Conservation (phyloP, 495 filamentous ascomycete genomes). For the Platismatia glauca region DNA sequence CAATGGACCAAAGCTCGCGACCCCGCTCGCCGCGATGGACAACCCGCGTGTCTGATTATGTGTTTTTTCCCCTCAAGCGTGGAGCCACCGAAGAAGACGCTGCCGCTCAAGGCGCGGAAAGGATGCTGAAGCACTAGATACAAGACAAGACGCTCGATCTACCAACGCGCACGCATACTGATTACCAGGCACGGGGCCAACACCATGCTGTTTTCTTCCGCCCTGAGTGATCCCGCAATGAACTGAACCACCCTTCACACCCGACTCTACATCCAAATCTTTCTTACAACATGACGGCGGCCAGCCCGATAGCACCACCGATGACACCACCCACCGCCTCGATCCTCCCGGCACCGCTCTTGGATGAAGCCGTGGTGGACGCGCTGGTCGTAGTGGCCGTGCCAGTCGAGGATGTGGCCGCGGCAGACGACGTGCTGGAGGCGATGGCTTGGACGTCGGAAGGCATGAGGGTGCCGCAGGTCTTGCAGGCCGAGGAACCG, state of each 20-base stretch:
- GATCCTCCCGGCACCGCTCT: background rate
- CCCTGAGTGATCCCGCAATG: background rate
- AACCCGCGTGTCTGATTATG: background rate
- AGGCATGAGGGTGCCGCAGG: slow-evolving; percentile 44
- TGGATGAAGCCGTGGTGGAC: background rate
- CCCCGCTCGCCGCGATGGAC: no score
- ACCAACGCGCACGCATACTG: background rate
- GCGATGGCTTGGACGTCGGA: slow-evolving; percentile 27
- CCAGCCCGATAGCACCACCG: slow-evolving; percentile 9
- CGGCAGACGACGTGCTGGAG: slow-evolving; percentile 23
- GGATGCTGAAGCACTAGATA: background rate
- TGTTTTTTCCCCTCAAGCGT: background rate
- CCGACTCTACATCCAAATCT: background rate
- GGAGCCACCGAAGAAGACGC: background rate
- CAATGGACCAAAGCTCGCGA: background rate
- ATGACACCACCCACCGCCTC: slow-evolving; percentile 9
- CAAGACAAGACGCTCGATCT: background rate
- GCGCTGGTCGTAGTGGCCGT: slow-evolving; percentile 19
- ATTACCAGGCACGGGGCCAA: background rate
- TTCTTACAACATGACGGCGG: slow-evolving; percentile 4
- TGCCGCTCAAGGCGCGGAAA: background rate
- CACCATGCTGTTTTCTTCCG: slow-evolving; percentile 6
- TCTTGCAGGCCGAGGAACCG: slow-evolving; percentile 38
- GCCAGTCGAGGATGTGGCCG: slow-evolving; percentile 26
- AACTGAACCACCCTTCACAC: background rate